Evolutionary conservation across 1,284 basidiomycete genomes (phyloP), one percentile per base, ranked within the genome.

Genomic region (Ceratobasidium sp.): DNA sequence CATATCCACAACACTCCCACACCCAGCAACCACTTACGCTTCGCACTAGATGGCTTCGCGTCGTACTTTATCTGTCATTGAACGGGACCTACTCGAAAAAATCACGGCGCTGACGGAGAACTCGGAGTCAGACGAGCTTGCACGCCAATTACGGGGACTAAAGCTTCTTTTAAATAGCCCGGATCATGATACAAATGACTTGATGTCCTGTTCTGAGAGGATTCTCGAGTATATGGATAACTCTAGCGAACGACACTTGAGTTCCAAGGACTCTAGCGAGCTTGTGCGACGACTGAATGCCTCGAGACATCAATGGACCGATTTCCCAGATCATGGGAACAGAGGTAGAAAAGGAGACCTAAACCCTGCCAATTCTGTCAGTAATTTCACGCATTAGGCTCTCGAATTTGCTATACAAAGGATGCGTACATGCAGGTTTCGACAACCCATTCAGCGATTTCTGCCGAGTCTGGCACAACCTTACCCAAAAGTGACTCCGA

Each of bases 161-260:
- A 33, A 16, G 28, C 44, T 63, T 4, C 25, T 48, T 18, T 18
- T 63, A 21, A 46, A 36, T 21, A 63, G 46, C n/a, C 61, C 61
- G 7, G 46, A 48, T n/a, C 61, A 49, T 12, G 61, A 49, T 25
- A 23, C 30, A 49, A 18, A 1, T 30, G 61, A 49, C 48, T 23
- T 63, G 8, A n/a, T 63, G 8, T 9, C 61, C 21, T 49, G 46
- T 23, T 46, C 61, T 46, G 44, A 11, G 28, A 49, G 8, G 9
- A n/a, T 63, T 23, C 16, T 49, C 16, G 61, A 48, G 16, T 18
- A 28, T 36, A 5, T 63, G 44, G 46, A 51, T 6, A n/a, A 30
- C 11, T 46, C 18, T 23, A 18, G 33, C 18, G 61, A 25, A 14
- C 44, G 9, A 48, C 18, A n/a, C 9, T 21, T 25, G 28, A 14